These are phyloP conservation scores for Trichosporon sp. DNA, from an alignment of 1,284 basidiomycete genomes.

Conservation along the genomic window DNA sequence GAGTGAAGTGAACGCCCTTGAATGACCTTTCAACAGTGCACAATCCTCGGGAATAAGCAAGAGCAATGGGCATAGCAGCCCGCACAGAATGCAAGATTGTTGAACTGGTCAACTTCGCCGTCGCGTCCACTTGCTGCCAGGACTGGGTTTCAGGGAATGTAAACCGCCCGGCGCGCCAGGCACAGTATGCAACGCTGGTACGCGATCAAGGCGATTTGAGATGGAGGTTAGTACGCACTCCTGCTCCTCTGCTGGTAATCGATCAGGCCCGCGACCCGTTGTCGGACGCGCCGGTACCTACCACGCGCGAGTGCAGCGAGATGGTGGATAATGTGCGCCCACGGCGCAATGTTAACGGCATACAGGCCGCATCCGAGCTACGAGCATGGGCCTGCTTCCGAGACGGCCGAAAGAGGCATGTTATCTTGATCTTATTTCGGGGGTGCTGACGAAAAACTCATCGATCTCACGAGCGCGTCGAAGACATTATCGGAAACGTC, in stretches of 20 bases:
- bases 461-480: too few species aligned
- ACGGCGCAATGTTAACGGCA: conserved; percentile 10
- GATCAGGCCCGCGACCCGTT: background rate
- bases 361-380: background rate
- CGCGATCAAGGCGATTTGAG: too few species aligned
- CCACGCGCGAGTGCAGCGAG: background rate
- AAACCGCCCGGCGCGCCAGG: background rate
- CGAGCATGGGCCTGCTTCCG: background rate
- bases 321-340: background rate
- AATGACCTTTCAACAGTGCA: too few species aligned
- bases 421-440: conserved; percentile 3
- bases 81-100: too few species aligned
- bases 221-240: background rate
- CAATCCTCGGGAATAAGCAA: background rate
- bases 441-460: background rate
- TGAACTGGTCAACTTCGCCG: background rate
- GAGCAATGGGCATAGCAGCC: too few species aligned
- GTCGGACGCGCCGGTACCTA: too few species aligned
- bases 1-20: too few species aligned
- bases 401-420: background rate
- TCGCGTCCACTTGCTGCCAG: background rate
- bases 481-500: too few species aligned
- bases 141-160: background rate
- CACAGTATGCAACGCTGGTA: background rate
- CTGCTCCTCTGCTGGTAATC: background rate